These are phyloP conservation scores for Botrytis deweyae DNA, from an alignment of 2,329 filamentous ascomycete species.

Conservation along the genomic window DNA sequence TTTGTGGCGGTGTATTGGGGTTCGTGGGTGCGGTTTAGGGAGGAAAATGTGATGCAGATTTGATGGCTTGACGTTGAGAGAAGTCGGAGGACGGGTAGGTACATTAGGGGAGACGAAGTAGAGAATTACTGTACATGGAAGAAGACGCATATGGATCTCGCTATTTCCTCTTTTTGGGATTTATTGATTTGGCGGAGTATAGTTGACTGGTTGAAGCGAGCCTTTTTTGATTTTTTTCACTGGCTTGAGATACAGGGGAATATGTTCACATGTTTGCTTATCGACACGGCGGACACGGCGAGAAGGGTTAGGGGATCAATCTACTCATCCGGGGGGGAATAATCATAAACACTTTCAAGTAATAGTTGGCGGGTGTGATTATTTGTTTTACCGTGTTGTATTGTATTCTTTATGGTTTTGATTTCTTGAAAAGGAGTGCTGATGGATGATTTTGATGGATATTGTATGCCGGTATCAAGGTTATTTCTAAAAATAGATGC, in stretches of 20 bases:
- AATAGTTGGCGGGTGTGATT: not conserved
- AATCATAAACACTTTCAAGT: not conserved
- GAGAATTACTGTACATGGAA: not conserved
- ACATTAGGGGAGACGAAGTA: conserved; percentile 4
- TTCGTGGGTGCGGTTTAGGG: conserved; percentile 50
- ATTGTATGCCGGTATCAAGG: not conserved
- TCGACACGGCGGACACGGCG: not conserved
- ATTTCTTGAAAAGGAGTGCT: not conserved
- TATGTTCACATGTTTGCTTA: not conserved
- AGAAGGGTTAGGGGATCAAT: not conserved
- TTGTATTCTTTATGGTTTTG: not conserved
- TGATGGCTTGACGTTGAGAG: not conserved
- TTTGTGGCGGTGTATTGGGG: conserved; percentile 57
- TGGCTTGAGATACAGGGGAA: not conserved
- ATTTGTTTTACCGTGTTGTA: not conserved
- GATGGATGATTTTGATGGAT: conserved; percentile 1
- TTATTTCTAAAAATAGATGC: conserved; percentile 6
- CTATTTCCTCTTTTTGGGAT: not conserved
- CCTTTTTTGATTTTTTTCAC: not conserved
- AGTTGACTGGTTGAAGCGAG: not conserved
- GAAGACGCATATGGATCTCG: not conserved
- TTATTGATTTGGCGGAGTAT: not conserved
- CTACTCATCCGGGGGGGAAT: not conserved
- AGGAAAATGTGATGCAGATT: conserved; percentile 1
- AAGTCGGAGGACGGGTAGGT: not conserved